These are phyloP conservation scores for Sicyos edulis DNA, from an alignment of 306 rosid species.

Conservation along the genomic window DNA sequence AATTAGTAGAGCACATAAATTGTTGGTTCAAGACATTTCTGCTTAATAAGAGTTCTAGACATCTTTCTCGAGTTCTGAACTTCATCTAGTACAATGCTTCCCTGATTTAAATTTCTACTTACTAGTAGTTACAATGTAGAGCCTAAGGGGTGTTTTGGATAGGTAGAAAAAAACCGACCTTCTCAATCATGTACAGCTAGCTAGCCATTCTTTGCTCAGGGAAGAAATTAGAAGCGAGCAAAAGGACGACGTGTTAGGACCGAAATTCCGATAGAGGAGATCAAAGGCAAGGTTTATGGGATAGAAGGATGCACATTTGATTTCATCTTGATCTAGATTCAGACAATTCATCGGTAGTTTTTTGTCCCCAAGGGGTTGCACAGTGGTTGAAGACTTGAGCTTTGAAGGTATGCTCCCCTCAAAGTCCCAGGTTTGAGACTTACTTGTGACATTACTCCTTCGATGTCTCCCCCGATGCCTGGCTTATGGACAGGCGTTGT, in stretches of 20 bases:
- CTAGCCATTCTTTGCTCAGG: neutral
- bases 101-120: neutral
- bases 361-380: too few species aligned
- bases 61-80: neutral
- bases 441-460: too few species aligned
- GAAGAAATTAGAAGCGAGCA: neutral
- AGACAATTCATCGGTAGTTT: too few species aligned
- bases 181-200: neutral
- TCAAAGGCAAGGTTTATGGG: neutral
- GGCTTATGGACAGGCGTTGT: too few species aligned
- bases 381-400: too few species aligned
- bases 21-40: neutral
- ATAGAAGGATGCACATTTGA: too few species aligned
- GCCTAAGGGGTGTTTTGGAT: constrained; percentile 6
- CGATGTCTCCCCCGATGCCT: too few species aligned
- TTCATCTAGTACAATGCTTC: neutral
- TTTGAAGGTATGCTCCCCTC: too few species aligned
- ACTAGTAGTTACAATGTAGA: neutral
- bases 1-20: neutral
- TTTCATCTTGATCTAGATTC: too few species aligned
- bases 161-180: neutral
- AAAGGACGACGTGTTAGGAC: neutral
- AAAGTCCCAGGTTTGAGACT: too few species aligned
- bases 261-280: neutral
- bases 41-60: constrained; percentile 17